phyloP scores from a whole-genome alignment of 1,284 basidiomycete species.

The Melampsora larici-populina region DNA sequence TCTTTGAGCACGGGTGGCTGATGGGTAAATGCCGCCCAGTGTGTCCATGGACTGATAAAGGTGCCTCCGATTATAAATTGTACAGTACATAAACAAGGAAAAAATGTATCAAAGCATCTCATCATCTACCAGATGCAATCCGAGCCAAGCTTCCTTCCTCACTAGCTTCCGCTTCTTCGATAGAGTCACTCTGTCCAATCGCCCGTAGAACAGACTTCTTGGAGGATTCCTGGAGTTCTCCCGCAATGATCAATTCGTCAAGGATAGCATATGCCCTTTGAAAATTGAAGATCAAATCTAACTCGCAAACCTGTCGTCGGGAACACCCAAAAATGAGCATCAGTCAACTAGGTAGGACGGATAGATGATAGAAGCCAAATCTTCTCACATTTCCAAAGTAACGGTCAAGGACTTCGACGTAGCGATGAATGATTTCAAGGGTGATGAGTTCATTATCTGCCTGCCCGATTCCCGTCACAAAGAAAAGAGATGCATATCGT shows the following conservation, averaged over 20 bases:
- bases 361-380: conserved; percentile 1
- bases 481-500: conserved; percentile 96
- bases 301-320: conserved; percentile 74
- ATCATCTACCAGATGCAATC: conserved; percentile 32
- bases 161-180: conserved; percentile 54
- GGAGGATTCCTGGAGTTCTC: conserved; percentile 95
- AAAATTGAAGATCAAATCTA: conserved; percentile 98
- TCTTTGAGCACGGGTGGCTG: too few relatives aligned
- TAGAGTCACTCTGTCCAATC: conserved; percentile 59
- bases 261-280: conserved; percentile 97
- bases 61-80: too few relatives aligned
- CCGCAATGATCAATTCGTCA: conserved; percentile 95
- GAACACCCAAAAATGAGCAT: too few relatives aligned
- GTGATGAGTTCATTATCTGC: conserved; percentile 89
- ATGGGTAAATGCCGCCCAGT: too few relatives aligned
- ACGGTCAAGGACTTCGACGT: conserved; percentile 96
- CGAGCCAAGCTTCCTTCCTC: conserved; percentile 51
- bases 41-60: too few relatives aligned
- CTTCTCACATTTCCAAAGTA: conserved; percentile 92
- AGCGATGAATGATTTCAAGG: conserved; percentile 94
- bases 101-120: too few relatives aligned
- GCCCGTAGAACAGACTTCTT: conserved; percentile 94
- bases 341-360: not conserved
- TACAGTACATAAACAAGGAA: too few relatives aligned
- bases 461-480: conserved; percentile 85